Evolutionary conservation across 176 grass and related monocot species (phyloP).

Genomic region (Oryza punctata): DNA sequence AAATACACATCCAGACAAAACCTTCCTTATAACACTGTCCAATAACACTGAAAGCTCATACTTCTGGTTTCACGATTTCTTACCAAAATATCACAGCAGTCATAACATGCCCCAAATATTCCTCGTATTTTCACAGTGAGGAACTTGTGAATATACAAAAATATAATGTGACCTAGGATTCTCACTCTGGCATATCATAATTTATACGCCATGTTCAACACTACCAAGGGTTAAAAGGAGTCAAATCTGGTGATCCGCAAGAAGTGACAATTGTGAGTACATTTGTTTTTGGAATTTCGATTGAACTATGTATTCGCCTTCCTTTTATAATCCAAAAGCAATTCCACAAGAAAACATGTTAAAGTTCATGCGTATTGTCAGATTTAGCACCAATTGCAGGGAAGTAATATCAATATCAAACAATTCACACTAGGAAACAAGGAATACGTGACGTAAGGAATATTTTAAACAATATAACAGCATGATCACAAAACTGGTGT

Average conservation of each 20-base stretch:
- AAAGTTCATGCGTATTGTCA: constrained; percentile 5
- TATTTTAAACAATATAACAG: background rate
- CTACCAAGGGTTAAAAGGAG: constrained; percentile 5
- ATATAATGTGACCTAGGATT: background rate
- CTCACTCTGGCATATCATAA: background rate
- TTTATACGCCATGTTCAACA: background rate
- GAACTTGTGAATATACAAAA: too few species aligned
- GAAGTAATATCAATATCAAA: background rate
- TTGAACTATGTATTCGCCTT: background rate
- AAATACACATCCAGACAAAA: too few species aligned
- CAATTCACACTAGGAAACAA: background rate
- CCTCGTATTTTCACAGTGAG: too few species aligned
- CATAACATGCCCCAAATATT: too few species aligned
- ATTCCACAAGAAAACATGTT: constrained; percentile 15
- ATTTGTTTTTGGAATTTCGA: background rate
- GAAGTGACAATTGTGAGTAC: background rate
- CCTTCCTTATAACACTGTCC: too few species aligned
- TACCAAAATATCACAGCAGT: too few species aligned
- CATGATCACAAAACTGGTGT: background rate
- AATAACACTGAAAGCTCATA: too few species aligned
- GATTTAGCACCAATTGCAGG: background rate
- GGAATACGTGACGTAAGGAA: background rate
- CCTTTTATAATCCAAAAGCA: constrained; percentile 17
- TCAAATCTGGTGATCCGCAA: constrained; percentile 22
- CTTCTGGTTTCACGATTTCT: too few species aligned